Evolutionary conservation across 2,329 filamentous ascomycete species (phyloP), one percentile per base, ranked within the genome.

Genomic region (Lachnellula hyalina): DNA sequence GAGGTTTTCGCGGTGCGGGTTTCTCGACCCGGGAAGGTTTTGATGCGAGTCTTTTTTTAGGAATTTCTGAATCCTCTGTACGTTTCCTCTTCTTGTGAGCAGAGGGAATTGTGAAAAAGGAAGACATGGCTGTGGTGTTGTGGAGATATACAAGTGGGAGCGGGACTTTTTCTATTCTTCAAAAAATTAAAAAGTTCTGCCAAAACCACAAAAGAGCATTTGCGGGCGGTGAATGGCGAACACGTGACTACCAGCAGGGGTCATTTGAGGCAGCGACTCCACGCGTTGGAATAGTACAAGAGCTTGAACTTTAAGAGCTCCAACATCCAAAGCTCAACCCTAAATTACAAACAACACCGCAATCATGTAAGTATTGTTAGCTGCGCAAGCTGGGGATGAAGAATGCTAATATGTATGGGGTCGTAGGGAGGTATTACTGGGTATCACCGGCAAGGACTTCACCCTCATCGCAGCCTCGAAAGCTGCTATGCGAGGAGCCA

Each of bases 391-490:
- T 47, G n/a, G 4, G 17, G n/a, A 28, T 12, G 44, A 17, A 32
- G n/a, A 38, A 5, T 61, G 53, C 56, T 62, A 49, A 59, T 48
- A 21, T 57, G 45, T 57, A 28, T 38, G 42, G 46, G 34, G 7
- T 25, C 53, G 52, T 56, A 97, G 92, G 94, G 94, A 99, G 85
- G 90, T 97, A 73, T 83, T 99, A 72, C 83, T 99, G 67, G 94
- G 94, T 70, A 96, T 99, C 74, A 96, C 93, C 57, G 95, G 94
- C 79, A 96, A 96, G 81, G 95, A 99, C 83, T 99, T 96, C 75
- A 95, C 92, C 77, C 85, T 99, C 81, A 86, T 99, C 73, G 94
- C 91, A 68, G 90, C 94, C 68, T 97, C 92, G 61, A 97, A 99
- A 80, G 94, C 94, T 71, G 90, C 92, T 68, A 97, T 97, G 92